Base-by-base conservation (phyloP, 1,284 basidiomycete genomes). In the Rhodotorula sp. region DNA sequence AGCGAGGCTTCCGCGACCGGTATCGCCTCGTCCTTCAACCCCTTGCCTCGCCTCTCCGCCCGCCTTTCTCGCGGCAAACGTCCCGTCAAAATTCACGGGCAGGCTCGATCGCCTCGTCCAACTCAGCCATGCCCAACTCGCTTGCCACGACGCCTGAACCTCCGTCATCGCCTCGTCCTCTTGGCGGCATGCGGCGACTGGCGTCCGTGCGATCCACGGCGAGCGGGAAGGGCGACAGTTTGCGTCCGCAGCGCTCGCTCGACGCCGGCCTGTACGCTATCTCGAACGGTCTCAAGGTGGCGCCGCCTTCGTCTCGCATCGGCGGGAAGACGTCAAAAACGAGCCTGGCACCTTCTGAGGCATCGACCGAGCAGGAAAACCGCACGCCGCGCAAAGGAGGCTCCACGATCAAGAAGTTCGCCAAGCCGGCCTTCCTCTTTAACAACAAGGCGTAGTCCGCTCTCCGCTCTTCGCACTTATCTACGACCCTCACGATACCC, bases 361-460 rank as follows among this genome's bases (percentile, higher is more conserved):
- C 57, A 32, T 67, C 64, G 27, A 59, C n/a, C 29, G 19, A 56
- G 44, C 44, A 39, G n/a, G 27, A 30, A 29, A 53, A 19, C 13
- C 24, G n/a, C 44, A 69, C 63, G 47, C 63, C 62, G 70, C 82
- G 81, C 44, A 82, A 64, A 77, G 79, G 65, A 84, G 86, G 29
- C 89, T 88, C 30, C 87, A 88, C 3, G 88, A 86, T 88, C 89
- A 79, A 89, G 87, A 10, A 86, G 87, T 51, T 89, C 86, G 71
- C 88, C 87, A 13, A 89, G 87, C 44, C 84, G 86, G 22, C 65
- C 8, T 60, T 67, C 57, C 51, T 64, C 5, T 46, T 61, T 49
- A 46, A 22, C 11, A 39, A 29, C n/a, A 39, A 29, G 30, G 64
- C 51, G 15, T 32, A 4, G 30, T 10, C 13, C 29, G 1, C 9